Evolutionary conservation across 306 rosid species (phyloP).

Genomic region (Quercus parvula): DNA sequence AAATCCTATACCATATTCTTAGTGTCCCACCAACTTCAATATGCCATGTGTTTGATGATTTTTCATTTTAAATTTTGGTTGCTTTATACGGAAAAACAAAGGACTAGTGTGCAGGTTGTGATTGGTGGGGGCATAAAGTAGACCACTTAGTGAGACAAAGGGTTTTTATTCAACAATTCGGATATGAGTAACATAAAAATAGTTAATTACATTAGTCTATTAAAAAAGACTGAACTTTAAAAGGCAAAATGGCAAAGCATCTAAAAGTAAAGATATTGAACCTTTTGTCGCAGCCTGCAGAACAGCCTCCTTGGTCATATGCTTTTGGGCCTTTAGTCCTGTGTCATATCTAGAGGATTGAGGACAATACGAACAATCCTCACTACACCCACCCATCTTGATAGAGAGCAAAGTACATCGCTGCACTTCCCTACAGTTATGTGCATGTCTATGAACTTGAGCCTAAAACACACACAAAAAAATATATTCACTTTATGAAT

Average conservation of each 20-base stretch:
- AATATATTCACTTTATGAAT: neutral
- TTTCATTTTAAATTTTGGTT: no score
- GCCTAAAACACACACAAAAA: constrained; percentile 49
- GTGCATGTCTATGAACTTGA: constrained; percentile 90
- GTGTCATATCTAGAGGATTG: constrained; percentile 89
- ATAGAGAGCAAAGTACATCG: constrained; percentile 93
- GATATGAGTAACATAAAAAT: neutral
- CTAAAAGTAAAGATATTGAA: constrained; percentile 18
- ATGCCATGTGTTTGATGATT: no score
- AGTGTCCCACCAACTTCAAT: no score
- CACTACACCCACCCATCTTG: constrained; percentile 98
- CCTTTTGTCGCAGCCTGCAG: constrained; percentile 72
- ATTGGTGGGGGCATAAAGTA: no score
- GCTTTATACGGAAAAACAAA: no score
- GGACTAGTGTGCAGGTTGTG: no score
- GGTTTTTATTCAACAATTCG: neutral
- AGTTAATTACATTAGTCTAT: neutral
- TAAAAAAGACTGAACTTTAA: neutral
- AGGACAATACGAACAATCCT: constrained; percentile 96
- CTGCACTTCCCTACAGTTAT: constrained; percentile 94
- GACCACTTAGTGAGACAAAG: neutral
- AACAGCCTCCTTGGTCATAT: constrained; percentile 77
- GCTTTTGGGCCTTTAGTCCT: constrained; percentile 75
- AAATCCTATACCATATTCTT: no score
- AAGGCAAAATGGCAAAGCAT: constrained; percentile 8